Base-by-base conservation (phyloP, 805 yeast species). In the Priceomyces melissophilus region DNA sequence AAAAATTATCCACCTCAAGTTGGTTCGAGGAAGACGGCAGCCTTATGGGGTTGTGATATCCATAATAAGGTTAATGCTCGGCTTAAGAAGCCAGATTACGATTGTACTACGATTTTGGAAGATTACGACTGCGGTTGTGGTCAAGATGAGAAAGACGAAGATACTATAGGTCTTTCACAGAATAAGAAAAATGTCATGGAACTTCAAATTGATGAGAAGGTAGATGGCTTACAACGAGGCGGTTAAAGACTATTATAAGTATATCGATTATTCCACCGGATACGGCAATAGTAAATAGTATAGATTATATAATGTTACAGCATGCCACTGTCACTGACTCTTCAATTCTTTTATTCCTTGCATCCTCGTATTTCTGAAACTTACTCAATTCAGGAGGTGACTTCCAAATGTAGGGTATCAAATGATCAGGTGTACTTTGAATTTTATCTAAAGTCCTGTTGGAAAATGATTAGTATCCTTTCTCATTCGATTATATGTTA, bases 61-160 rank as follows among this genome's bases (percentile, higher is more conserved):
- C 98, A 90, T 65, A 90, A 91, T 60, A 74, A 81, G 54, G 97
- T 90, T 28, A 91, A 91, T 60, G 78, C 77, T 40, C 68, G 83
- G 38, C 69, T 90, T 33, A 71, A 71, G 3, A 87, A 90, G 52
- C 78, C 75, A 1, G 69, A 72, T 12, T 93, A 88, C 60, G 97
- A 93, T 60, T 93, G 99, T 60, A 73, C 87, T 2, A 79, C 76
- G 6, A 84, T 93, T 41, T 67, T 87, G 40, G 96, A 88, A 50
- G 93, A 87, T 62, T 93, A 93, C 61, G 96, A 90, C 54, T 91
- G 99, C 69, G 99, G 99, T 0, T 91, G 99, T 65, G 96, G 93
- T 1, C 71, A 61, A 10, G 95, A 81, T 38, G 91, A 81, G 52
- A 78, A 75, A 49, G 73, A 67, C 36, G 65, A 55, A 5, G 80